Evolutionary conservation across 2,329 filamentous ascomycete species (phyloP).

Genomic region (Fonsecaea pugnacius): DNA sequence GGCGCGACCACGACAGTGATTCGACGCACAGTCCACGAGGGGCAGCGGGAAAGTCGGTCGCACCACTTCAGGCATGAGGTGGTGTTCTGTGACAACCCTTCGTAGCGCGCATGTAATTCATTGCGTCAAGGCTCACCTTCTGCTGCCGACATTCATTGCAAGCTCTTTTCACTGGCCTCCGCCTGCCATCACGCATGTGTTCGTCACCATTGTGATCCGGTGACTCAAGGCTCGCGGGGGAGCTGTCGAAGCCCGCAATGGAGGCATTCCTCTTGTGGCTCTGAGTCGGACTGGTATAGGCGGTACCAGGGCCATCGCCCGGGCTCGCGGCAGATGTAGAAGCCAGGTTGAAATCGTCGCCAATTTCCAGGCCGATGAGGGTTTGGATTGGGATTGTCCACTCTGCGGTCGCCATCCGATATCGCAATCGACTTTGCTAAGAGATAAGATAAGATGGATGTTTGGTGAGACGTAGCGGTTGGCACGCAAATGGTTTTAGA

Average conservation of each 20-base stretch:
- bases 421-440: constrained; percentile 27
- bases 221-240: constrained; percentile 49
- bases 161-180: constrained; percentile 62
- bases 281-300: constrained; percentile 38
- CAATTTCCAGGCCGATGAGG: constrained; percentile 24
- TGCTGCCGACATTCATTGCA: constrained; percentile 73
- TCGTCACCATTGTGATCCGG: constrained; percentile 47
- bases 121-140: constrained; percentile 57
- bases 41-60: neutral
- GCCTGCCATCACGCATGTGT: constrained; percentile 47
- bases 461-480: neutral
- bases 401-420: constrained; percentile 26
- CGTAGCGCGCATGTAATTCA: neutral
- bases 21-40: constrained; percentile 4
- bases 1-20: constrained; percentile 6
- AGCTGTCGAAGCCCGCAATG: constrained; percentile 52
- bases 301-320: constrained; percentile 37
- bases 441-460: constrained; percentile 35
- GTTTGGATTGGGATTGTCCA: constrained; percentile 24
- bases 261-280: constrained; percentile 49
- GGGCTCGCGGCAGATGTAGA: constrained; percentile 27
- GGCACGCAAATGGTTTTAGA: neutral
- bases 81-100: neutral
- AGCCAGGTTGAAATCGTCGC: constrained; percentile 35
- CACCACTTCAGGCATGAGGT: neutral